phyloP scores from a whole-genome alignment of 208 protist species.

The Trypanosoma theileri region DNA sequence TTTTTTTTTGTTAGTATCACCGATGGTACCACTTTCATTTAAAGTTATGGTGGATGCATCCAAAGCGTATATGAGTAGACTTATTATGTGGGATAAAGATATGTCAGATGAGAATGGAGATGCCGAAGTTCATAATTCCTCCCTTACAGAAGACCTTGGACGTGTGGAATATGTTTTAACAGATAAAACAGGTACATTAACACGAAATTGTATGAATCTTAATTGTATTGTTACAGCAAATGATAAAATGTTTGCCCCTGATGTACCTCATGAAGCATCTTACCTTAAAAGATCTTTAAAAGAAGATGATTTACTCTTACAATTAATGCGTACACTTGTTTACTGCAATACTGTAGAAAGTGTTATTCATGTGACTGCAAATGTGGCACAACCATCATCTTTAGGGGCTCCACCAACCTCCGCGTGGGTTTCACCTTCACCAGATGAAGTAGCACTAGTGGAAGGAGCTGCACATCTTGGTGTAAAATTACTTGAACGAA shows the following conservation, averaged over 20 bases:
- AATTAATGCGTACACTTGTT: conserved; percentile 50
- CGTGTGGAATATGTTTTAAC: conserved; percentile 91
- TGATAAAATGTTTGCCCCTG: conserved; percentile 22
- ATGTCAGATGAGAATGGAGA: conserved; percentile 53
- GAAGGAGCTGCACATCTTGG: conserved; percentile 72
- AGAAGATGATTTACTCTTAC: conserved; percentile 21
- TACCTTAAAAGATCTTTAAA: not conserved
- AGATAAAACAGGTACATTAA: conserved; percentile 95
- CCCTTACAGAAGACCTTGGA: conserved; percentile 91
- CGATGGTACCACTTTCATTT: conserved; percentile 96
- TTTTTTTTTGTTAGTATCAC: conserved; percentile 91
- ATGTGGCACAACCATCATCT: conserved; percentile 2
- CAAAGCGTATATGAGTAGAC: conserved; percentile 84
- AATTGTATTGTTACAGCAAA: conserved; percentile 40
- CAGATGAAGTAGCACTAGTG: conserved; percentile 92
- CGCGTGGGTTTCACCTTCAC: conserved; percentile 83
- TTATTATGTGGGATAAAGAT: conserved; percentile 88
- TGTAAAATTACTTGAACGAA: conserved; percentile 50
- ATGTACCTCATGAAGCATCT: conserved; percentile 9
- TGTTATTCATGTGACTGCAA: not conserved
- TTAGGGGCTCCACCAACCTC: not conserved
- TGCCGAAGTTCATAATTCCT: conserved; percentile 81
- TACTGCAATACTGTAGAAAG: conserved; percentile 76
- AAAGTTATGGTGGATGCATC: conserved; percentile 94
- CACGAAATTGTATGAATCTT: conserved; percentile 88